Percentiles rank a stretch among this genome's conserved stretches.
Conservation (phyloP, 768 basidiomycete genomes). For the Leucocoprinus birnbaumii region DNA sequence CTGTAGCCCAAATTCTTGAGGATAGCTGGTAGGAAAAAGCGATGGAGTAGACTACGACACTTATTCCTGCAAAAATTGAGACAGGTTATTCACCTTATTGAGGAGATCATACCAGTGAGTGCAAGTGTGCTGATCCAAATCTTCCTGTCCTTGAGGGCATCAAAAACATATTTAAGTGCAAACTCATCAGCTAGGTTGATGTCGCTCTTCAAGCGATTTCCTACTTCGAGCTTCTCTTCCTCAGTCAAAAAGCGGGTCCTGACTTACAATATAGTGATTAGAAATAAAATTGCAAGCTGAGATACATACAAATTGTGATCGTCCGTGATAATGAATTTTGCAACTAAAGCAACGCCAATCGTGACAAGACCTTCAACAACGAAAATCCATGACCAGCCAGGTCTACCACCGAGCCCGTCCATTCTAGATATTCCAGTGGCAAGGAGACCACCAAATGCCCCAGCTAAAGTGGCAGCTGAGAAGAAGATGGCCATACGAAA, state of each 20-base stretch:
- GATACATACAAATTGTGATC: too few relatives aligned
- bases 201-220: conserved; percentile 9
- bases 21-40: too few relatives aligned
- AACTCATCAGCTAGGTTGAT: conserved; percentile 27
- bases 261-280: too few relatives aligned
- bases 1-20: too few relatives aligned
- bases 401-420: conserved; percentile 21
- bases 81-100: too few relatives aligned
- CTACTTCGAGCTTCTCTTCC: too few relatives aligned
- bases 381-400: conserved; percentile 34
- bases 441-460: conserved; percentile 29
- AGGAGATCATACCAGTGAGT: conserved; percentile 20
- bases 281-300: too few relatives aligned
- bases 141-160: conserved; percentile 29
- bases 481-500: conserved; percentile 31
- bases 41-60: too few relatives aligned
- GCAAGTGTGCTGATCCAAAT: conserved; percentile 31
- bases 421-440: conserved; percentile 26
- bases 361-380: conserved; percentile 25
- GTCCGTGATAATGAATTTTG: too few relatives aligned
- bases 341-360: too few relatives aligned
- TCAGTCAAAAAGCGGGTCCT: too few relatives aligned
- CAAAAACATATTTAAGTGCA: conserved; percentile 22
- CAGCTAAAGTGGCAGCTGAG: conserved; percentile 28
- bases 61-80: too few relatives aligned